These are phyloP conservation scores for Ganoderma boninense DNA, from an alignment of 1,284 basidiomycete species.

Conservation along the genomic window DNA sequence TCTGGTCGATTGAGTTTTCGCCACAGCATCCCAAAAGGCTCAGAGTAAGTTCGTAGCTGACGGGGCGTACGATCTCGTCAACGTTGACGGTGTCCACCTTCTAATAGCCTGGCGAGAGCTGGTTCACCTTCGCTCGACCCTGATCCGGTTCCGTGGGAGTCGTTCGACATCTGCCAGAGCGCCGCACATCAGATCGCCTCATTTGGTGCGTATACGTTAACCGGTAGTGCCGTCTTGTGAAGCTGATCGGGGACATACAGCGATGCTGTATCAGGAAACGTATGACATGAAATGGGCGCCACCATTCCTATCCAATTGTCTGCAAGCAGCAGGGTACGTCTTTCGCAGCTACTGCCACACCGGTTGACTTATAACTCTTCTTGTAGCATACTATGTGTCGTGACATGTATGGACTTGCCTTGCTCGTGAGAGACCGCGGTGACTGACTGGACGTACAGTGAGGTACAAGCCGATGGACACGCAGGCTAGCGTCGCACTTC, in stretches of 20 bases:
- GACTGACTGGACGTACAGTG: slow-evolving; percentile 51
- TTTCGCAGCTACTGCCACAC: not conserved
- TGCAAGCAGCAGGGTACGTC: slow-evolving; percentile 79
- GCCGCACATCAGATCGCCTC: slow-evolving; percentile 80
- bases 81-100: not conserved
- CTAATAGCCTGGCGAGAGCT: slow-evolving; percentile 14
- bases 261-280: slow-evolving; percentile 65
- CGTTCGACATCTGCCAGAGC: slow-evolving; percentile 80
- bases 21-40: slow-evolving; percentile 73
- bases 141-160: slow-evolving; percentile 52
- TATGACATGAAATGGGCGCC: slow-evolving; percentile 72
- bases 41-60: slow-evolving; percentile 56
- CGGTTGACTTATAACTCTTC: slow-evolving; percentile 11
- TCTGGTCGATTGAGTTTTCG: not conserved
- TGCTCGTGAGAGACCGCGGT: not conserved
- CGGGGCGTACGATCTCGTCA: slow-evolving; percentile 44
- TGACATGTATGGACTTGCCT: slow-evolving; percentile 57
- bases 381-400: slow-evolving; percentile 76
- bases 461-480: slow-evolving; percentile 70
- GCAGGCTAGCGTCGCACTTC: slow-evolving; percentile 71
- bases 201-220: slow-evolving; percentile 55
- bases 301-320: slow-evolving; percentile 75
- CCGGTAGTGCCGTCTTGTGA: not conserved
- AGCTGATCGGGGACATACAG: slow-evolving; percentile 44
- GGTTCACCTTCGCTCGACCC: slow-evolving; percentile 26